These are phyloP conservation scores for Penicillium lividum DNA, from an alignment of 495 filamentous ascomycete species.

Conservation along the genomic window DNA sequence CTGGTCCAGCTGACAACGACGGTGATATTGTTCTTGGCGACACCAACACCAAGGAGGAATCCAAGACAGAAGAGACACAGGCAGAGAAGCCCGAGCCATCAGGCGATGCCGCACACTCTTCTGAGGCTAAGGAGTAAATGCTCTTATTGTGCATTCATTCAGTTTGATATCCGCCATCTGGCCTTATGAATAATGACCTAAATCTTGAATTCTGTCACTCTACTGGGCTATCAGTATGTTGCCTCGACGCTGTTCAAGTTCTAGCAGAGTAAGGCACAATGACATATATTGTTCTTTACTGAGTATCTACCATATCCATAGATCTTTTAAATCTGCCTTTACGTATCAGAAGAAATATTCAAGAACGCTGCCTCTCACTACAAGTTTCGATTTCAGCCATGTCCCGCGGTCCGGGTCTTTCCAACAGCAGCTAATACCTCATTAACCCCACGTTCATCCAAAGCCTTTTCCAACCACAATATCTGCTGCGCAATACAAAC, in stretches of 20 bases:
- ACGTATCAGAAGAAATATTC: no score
- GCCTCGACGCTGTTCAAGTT: no score
- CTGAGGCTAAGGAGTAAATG: conserved; percentile 19
- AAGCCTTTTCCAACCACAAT: neutral
- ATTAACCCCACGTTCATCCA: neutral
- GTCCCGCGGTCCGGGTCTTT: neutral
- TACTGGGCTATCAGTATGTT: no score
- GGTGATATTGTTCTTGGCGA: conserved; percentile 47
- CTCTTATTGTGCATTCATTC: neutral
- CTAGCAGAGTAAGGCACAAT: no score
- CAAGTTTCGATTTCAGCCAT: no score
- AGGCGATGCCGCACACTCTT: conserved; percentile 13
- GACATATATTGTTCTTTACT: no score
- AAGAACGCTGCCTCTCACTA: no score
- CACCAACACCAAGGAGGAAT: conserved; percentile 18
- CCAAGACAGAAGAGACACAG: conserved; percentile 17
- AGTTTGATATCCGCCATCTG: conserved; percentile 1
- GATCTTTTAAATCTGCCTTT: no score
- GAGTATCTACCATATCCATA: no score
- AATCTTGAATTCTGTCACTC: neutral
- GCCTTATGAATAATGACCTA: conserved; percentile 8
- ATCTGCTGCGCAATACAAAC: neutral
- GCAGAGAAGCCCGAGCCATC: conserved; percentile 4
- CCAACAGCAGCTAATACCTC: neutral
- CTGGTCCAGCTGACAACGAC: conserved; percentile 35